Conservation (phyloP, 2,329 filamentous ascomycete genomes). For the Calonectria crousiana region DNA sequence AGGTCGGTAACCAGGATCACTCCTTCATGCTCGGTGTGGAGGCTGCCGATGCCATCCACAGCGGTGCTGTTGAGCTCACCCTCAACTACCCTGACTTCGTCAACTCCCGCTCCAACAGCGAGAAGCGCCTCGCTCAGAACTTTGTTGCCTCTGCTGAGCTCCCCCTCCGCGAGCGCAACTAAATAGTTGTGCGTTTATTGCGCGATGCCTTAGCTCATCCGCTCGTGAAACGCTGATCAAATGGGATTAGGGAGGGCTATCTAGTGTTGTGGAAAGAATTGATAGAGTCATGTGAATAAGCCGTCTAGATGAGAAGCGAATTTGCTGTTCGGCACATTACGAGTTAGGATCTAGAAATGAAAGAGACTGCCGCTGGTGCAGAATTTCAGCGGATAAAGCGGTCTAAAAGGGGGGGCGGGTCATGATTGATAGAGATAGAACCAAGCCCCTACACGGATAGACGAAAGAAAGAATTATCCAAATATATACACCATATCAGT, state of each 20-base stretch:
- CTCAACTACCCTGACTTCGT: conserved; percentile 98
- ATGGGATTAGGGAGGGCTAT: conserved; percentile 23
- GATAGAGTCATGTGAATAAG: conserved; percentile 40
- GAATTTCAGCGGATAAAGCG: conserved; percentile 37
- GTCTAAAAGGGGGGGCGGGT: conserved; percentile 30
- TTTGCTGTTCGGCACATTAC: conserved; percentile 37
- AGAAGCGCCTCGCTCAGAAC: conserved; percentile 58
- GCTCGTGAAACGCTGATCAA: neutral
- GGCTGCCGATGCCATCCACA: conserved; percentile 90
- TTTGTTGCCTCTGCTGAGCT: conserved; percentile 56
- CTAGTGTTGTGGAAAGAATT: conserved; percentile 39
- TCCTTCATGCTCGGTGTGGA: conserved; percentile 98
- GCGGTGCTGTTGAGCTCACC: conserved; percentile 89
- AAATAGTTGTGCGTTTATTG: conserved; percentile 47
- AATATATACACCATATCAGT: conserved; percentile 33
- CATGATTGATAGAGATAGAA: conserved; percentile 43
- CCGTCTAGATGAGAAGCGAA: conserved; percentile 37
- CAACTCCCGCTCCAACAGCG: conserved; percentile 77
- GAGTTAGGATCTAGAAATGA: conserved; percentile 44
- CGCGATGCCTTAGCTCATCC: conserved; percentile 41
- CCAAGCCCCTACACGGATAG: conserved; percentile 39
- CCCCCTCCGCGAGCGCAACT: conserved; percentile 50
- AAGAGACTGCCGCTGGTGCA: conserved; percentile 34
- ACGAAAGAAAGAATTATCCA: conserved; percentile 44
- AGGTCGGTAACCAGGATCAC: conserved; percentile 97